phyloP scores from a whole-genome alignment of 2,329 filamentous ascomycete species.

The Dactylellina cionopaga region DNA sequence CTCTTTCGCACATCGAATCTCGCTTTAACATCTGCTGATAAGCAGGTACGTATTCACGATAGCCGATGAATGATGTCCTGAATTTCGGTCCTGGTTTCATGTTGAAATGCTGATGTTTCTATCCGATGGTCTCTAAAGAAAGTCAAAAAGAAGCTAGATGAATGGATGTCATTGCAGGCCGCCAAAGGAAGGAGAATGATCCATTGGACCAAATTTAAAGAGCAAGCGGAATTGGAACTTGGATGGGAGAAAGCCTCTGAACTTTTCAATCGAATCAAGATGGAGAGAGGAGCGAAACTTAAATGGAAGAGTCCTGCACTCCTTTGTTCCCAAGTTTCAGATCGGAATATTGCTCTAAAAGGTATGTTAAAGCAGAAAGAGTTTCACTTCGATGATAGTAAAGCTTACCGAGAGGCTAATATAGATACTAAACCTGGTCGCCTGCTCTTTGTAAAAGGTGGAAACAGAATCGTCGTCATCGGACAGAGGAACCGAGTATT shows the following conservation, averaged over 20 bases:
- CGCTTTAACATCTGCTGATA: background rate
- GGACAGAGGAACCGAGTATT: too few relatives aligned
- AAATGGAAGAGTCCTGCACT: conserved; percentile 5
- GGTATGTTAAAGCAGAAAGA: too few relatives aligned
- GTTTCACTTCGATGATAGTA: too few relatives aligned
- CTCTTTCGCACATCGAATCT: background rate
- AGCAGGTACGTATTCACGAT: conserved; percentile 6
- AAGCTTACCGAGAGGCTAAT: too few relatives aligned
- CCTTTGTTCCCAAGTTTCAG: background rate
- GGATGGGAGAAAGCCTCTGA: conserved; percentile 10
- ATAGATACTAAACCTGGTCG: too few relatives aligned
- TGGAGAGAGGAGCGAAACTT: background rate
- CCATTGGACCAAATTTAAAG: background rate
- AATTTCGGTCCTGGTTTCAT: too few relatives aligned
- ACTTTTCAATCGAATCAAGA: background rate
- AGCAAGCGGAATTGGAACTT: conserved; percentile 6
- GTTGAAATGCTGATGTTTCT: background rate
- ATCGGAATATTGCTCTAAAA: background rate
- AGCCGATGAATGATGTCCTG: too few relatives aligned
- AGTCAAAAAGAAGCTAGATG: background rate
- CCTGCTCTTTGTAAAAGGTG: too few relatives aligned
- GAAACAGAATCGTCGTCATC: too few relatives aligned
- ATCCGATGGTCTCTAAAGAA: conserved; percentile 9
- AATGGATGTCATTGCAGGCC: background rate
- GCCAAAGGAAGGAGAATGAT: background rate